Percentiles rank a stretch among this genome's conserved stretches.
Evolutionary conservation across 495 filamentous ascomycete genomes (phyloP).

Genomic region (Cryomyces antarcticus): DNA sequence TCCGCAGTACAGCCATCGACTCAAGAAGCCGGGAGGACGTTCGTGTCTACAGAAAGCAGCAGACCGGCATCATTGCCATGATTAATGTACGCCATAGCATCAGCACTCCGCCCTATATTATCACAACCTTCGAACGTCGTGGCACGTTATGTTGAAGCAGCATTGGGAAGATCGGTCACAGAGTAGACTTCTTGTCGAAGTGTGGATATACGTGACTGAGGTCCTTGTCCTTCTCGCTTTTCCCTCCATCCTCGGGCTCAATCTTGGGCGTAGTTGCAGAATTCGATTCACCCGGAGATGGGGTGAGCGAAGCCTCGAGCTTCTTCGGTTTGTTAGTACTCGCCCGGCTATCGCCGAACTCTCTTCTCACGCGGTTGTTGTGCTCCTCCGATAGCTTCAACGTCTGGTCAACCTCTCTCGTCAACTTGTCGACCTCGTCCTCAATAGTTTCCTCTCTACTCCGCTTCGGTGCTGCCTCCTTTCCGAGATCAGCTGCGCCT

Average conservation of each 20-base stretch:
- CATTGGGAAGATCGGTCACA: background rate
- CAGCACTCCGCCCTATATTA: too few species aligned
- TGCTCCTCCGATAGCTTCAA: conserved; percentile 14
- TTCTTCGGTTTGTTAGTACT: background rate
- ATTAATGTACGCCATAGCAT: too few species aligned
- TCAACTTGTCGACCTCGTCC: conserved; percentile 21
- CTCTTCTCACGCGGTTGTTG: conserved; percentile 6
- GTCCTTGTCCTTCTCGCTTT: background rate
- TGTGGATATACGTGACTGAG: conserved; percentile 2
- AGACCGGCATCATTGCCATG: too few species aligned
- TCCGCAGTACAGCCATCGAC: too few species aligned
- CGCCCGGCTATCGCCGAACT: background rate
- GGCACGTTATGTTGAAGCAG: too few species aligned
- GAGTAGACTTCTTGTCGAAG: conserved; percentile 1
- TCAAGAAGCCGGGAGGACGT: too few species aligned
- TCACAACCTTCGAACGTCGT: too few species aligned
- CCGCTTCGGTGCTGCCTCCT: conserved; percentile 14
- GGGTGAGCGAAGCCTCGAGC: background rate
- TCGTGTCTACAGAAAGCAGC: too few species aligned
- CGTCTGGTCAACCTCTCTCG: conserved; percentile 19
- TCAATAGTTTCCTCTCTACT: conserved; percentile 30
- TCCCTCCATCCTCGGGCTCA: background rate
- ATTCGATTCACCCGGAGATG: too few species aligned
- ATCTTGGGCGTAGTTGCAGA: background rate
- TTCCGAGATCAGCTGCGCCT: conserved; percentile 1